Evolutionary conservation across 2,329 filamentous ascomycete species (phyloP).

Genomic region (Fragosphaeria purpurea): DNA sequence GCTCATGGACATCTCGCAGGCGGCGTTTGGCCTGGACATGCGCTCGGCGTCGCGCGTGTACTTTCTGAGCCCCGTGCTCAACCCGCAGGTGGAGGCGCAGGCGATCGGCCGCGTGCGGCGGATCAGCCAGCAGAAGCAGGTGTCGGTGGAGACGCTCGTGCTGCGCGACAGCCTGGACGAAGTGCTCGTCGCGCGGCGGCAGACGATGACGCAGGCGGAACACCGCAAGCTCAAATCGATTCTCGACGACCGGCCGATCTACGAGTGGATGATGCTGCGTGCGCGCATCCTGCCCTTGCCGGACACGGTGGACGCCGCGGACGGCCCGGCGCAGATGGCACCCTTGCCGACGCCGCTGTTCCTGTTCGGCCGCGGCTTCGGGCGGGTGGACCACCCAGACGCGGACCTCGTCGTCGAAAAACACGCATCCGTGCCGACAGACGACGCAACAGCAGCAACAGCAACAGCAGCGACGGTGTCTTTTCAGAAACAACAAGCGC

Average conservation of each 20-base stretch:
- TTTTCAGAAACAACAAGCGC: too few species aligned
- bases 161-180: conserved; percentile 75
- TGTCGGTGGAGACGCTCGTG: conserved; percentile 79
- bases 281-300: conserved; percentile 32
- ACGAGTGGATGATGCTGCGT: conserved; percentile 44
- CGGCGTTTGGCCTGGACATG: conserved; percentile 80
- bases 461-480: too few species aligned
- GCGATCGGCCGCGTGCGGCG: conserved; percentile 83
- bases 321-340: conserved; percentile 38
- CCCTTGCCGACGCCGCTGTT: conserved; percentile 33
- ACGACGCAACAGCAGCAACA: background rate
- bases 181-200: conserved; percentile 63
- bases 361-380: conserved; percentile 42
- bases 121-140: conserved; percentile 70
- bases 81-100: conserved; percentile 77
- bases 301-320: background rate
- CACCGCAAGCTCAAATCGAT: conserved; percentile 45
- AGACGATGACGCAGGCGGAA: conserved; percentile 62
- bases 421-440: background rate
- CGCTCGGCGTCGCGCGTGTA: conserved; percentile 74
- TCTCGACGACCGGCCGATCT: conserved; percentile 47
- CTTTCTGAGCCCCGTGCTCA: conserved; percentile 81
- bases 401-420: conserved; percentile 26
- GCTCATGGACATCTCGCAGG: conserved; percentile 84
- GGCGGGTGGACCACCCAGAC: conserved; percentile 31